Base-by-base conservation (phyloP, 768 basidiomycete species). In the Dentipellis sp. region DNA sequence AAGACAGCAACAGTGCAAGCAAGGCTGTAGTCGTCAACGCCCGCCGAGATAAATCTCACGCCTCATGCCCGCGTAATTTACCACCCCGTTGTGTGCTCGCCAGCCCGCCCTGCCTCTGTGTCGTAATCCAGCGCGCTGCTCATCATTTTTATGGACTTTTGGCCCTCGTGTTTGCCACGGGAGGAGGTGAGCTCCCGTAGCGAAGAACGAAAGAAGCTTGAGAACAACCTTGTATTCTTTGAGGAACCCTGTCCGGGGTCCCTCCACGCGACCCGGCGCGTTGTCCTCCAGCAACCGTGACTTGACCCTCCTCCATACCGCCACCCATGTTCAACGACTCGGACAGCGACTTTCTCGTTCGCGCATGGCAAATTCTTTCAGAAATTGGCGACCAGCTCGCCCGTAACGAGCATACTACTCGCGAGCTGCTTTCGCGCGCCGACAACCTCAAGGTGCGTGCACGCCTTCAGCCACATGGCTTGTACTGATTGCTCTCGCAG, bases 301-400 rank as follows among this genome's bases (percentile, higher is more conserved):
- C 48, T 10, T 40, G n/a, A 40, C 39, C n/a, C n/a, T 5, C 48
- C n/a, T 17, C 48, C 12, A 23, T 39, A 52, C 51, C 51, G 55
- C 54, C 58, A 56, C 58, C 54, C n/a, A 49, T 49, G 48, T 49
- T 40, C 34, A 55, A 55, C 53, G 56, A 52, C 57, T 55, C 56
- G 62, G 56, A 56, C 46, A 48, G 14, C 49, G 57, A 58, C 35
- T 58, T 55, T 53, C 36, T 55, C 54, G 57, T 50, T 40, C 35
- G 59, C 19, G 61, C 61, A 53, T 62, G 61, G 56, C 61, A 62
- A 38, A 60, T 60, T 34, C 54, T 61, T 38, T 59, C 64, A 4
- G 75, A 77, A 52, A 70, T 77, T 35, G 67, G 68, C 6, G 67
- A 71, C 11, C 75, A 76, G 62, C 68, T 79, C 52, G 66, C 70